Evolutionary conservation across 1,284 basidiomycete species (phyloP), one percentile per base, ranked within the genome.

Genomic region (Xerocomus cyaneibrunnescens): DNA sequence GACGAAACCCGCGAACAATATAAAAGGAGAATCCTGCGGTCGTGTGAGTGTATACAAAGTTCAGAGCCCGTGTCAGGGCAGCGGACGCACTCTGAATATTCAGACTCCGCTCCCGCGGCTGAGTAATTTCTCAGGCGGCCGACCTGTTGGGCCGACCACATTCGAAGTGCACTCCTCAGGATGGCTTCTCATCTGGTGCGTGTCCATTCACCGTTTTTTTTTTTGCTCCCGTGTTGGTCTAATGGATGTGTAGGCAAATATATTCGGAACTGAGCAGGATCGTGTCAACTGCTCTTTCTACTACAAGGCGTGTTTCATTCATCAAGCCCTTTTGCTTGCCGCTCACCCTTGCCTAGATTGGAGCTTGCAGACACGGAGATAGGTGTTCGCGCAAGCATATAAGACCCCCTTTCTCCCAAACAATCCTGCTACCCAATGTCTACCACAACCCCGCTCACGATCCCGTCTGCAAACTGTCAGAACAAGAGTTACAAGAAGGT

Each of bases 361-460:
- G 94, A 51, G 94, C 94, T 50, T 97, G 94, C 72, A 83, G 94
- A 32, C 94, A 97, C 71, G 94, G 94, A n/a, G 94, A 97, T 63
- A 83, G 94, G 53, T 97, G 94, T 68, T 97, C 92, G 3, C 82
- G 97, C 64, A 98, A 99, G 72, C 97, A 99, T 74, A 98, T 98
- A 71, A 88, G 91, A 64, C 97, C 97, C 2, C 89, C 93, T 3
- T 98, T 96, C 73, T 98, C 94, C 2, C 95, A 98, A 66, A 99
- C 97, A 3, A 94, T 99, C 37, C 80, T 99, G 21, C 81, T 99
- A 17, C 93, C 94, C n/a, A 99, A 99, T 66, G 94, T 99, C 45
- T 99, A 98, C 72, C 94, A 98, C 71, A 99, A 99, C 72, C 97
- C 97, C 1, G 89, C 90, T 1, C 91, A 96, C 62, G 89, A 94